Evolutionary conservation across 2,329 filamentous ascomycete genomes (phyloP), one percentile per base, ranked within the genome.

Genomic region (Pyrenochaeta sp.): DNA sequence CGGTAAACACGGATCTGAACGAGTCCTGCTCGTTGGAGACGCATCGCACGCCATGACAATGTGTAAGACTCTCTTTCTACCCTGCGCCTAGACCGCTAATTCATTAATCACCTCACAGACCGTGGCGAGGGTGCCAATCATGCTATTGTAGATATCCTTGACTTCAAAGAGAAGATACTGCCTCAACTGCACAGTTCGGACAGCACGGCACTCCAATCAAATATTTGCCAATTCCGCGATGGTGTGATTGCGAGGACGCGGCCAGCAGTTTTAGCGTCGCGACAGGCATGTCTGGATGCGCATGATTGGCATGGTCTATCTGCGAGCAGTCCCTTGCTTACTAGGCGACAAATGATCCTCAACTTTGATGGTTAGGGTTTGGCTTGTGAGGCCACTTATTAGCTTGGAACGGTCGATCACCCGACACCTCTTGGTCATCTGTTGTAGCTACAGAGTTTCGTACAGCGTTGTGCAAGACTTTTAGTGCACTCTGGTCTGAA

Each of bases 111-210:
- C 4, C 9, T 9, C 33, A 36, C 15, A 49, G 45, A 49, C 21
- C 45, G 45, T 41, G 45, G 45, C 27, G 45, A 49, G 32, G 45
- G 45, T 18, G 45, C 45, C 3, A 49, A 49, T 17, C 45, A 49
- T 17, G 37, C 45, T 7, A 42, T 49, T 18, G 27, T 42, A 20
- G 45, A 49, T 23, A 36, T 49, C 2, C 36, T 41, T 32, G 45
- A 42, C 6, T 18, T 49, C 2, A 35, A 32, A 20, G 36, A 49
- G 10, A 49, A 35, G 17, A 27, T 49, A 10, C 37, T 49, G 7
- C 15, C 37, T 7, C 36, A 49, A 12, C 23, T 27, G 23, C 23
- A 9, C 4, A 27, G 23, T 27, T 27, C 23, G 23, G 23, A 9
- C 9, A 27, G 23, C 9, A 9, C 23, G 32, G 15, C 15, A 35